A percentile compares a stretch with the other conserved stretches of the same genome.
phyloP scores from a whole-genome alignment of 2,329 filamentous ascomycete species.

The Delphinella strobiligena region DNA sequence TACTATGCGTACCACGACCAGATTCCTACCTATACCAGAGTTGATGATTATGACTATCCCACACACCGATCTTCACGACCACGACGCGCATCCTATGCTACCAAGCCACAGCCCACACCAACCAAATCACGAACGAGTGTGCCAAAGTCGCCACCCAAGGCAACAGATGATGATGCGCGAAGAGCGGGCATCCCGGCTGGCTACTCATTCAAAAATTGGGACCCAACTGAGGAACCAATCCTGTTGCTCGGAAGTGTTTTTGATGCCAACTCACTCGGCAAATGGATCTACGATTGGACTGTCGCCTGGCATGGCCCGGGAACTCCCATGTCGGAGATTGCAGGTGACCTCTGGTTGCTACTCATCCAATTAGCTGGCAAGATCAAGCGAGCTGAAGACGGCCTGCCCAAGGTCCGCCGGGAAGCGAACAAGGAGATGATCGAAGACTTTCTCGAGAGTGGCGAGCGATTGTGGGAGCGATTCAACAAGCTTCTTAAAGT shows the following conservation, averaged over 20 bases:
- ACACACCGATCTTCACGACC: constrained; percentile 22
- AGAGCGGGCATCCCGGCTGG: constrained; percentile 65
- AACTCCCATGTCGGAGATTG: constrained; percentile 78
- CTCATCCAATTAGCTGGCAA: constrained; percentile 90
- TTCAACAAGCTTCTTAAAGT: constrained; percentile 78
- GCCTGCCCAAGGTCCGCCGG: constrained; percentile 57
- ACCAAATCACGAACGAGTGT: constrained; percentile 32
- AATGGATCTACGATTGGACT: constrained; percentile 99
- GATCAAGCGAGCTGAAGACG: constrained; percentile 80
- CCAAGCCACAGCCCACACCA: constrained; percentile 41
- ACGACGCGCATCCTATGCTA: constrained; percentile 32
- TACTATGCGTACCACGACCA: constrained; percentile 34
- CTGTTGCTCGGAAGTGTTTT: constrained; percentile 91
- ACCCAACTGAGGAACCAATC: constrained; percentile 86
- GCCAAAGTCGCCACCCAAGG: constrained; percentile 30
- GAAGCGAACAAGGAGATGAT: constrained; percentile 67
- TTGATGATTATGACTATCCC: constrained; percentile 24
- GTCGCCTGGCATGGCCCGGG: constrained; percentile 75
- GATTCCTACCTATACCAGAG: constrained; percentile 32
- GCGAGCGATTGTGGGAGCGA: constrained; percentile 74
- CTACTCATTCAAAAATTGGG: constrained; percentile 97
- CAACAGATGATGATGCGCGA: constrained; percentile 53
- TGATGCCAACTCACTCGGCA: constrained; percentile 91
- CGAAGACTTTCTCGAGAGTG: constrained; percentile 80
- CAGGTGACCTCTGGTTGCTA: constrained; percentile 88